Evolutionary conservation across 495 filamentous ascomycete genomes (phyloP), one percentile per base, ranked within the genome.

Genomic region (Rostrohypoxylon terebratum): DNA sequence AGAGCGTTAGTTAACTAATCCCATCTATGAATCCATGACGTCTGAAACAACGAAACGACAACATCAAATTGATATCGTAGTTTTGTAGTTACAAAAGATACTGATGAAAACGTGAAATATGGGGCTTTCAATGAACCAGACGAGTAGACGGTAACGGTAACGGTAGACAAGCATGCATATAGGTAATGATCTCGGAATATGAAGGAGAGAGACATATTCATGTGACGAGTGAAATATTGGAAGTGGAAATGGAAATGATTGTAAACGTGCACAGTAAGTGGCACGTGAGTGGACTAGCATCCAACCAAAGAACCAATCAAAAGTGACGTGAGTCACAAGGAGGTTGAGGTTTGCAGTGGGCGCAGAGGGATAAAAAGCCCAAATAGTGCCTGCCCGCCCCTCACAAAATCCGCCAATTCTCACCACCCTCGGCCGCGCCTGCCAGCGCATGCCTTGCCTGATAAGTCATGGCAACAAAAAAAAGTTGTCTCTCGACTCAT

Each of bases 321-420:
- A 44, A 47, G 50, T 44, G 66, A 66, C 68, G 14, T 78, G 76
- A 78, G 74, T 77, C 76, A 78, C 75, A 67, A 66, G 74, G 65
- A 63, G 63, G 42, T 66, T 61, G 65, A 63, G 63, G 42, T 66
- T 61, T 63, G 69, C 40, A 68, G 74, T 57, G 7, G 64, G 57
- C 59, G 59, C 69, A 76, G 69, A 73, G 79, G 75, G 75, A 83
- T 84, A 87, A 87, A 85, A 80, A 76, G 80, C 81, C 85, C 85
- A 87, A 86, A 88, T 84, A 86, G 83, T 81, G 77, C 81, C 78
- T 70, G 80, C 72, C 80, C 85, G 82, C 84, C 86, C 82, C 79
- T 78, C 78, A 65, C 69, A 48, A 57, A 78, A 77, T 69, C 75
- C 75, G 81, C 79, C 73, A 69, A 78, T 81, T 81, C 81, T 81